phyloP scores from a whole-genome alignment of 768 basidiomycete genomes.

The Suillus sp. region DNA sequence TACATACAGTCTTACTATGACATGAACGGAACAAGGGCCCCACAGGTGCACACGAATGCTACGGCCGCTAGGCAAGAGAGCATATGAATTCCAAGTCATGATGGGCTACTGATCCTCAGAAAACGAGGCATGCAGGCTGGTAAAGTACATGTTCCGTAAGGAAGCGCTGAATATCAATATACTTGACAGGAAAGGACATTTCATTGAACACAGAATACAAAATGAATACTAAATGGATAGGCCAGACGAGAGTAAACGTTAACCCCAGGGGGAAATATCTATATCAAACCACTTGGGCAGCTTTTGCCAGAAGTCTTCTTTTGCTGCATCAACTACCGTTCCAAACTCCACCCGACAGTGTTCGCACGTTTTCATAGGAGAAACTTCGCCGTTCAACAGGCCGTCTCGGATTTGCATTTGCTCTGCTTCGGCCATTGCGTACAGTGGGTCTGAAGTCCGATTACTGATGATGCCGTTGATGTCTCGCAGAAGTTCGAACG shows the following conservation, averaged over 20 bases:
- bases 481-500: constrained; percentile 74
- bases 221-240: not conserved
- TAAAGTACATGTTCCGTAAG: constrained; percentile 47
- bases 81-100: constrained; percentile 37
- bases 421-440: constrained; percentile 67
- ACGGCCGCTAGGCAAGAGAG: constrained; percentile 43
- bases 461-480: constrained; percentile 68
- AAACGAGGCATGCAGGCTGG: constrained; percentile 18
- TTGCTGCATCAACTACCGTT: constrained; percentile 55
- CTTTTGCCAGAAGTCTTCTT: constrained; percentile 66
- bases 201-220: not conserved
- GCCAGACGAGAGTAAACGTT: constrained; percentile 6
- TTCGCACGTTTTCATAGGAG: constrained; percentile 63
- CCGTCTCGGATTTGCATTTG: constrained; percentile 64
- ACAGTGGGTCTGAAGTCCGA: constrained; percentile 69
- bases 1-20: constrained; percentile 49
- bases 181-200: too few species aligned
- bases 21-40: constrained; percentile 48
- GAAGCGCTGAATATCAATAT: too few species aligned
- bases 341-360: constrained; percentile 64
- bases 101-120: constrained; percentile 34
- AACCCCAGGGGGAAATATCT: constrained; percentile 44
- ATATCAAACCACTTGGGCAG: constrained; percentile 69
- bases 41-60: constrained; percentile 41
- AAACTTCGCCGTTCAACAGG: constrained; percentile 40